Conservation (phyloP, 495 filamentous ascomycete species). For the Astrothelium subdiscretum region DNA sequence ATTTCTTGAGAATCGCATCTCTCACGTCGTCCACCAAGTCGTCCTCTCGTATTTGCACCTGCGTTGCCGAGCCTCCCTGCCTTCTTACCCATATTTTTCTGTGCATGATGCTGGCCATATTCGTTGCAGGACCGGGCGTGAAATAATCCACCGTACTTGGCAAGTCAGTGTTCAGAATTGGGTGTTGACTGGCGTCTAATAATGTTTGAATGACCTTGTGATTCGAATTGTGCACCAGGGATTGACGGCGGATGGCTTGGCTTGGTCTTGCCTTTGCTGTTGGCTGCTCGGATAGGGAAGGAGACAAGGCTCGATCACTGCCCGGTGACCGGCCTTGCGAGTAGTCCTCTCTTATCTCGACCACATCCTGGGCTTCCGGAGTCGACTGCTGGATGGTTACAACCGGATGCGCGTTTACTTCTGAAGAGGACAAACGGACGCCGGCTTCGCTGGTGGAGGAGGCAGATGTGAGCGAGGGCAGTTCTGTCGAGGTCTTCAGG, state of each 20-base stretch:
- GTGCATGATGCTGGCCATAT: slow-evolving; percentile 43
- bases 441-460: slow-evolving; percentile 1
- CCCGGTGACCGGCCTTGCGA: not conserved
- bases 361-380: slow-evolving; percentile 6
- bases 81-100: slow-evolving; percentile 93
- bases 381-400: slow-evolving; percentile 10
- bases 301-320: slow-evolving; percentile 1
- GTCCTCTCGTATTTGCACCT: slow-evolving; percentile 74
- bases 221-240: slow-evolving; percentile 12
- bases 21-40: slow-evolving; percentile 91
- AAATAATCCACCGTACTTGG: slow-evolving; percentile 6
- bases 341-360: not conserved
- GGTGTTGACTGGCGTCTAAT: slow-evolving; percentile 5
- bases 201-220: slow-evolving; percentile 11
- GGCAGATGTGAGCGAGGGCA: not conserved
- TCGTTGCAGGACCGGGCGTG: slow-evolving; percentile 11
- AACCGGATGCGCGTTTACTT: not conserved
- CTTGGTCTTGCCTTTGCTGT: not conserved
- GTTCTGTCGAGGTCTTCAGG: not conserved
- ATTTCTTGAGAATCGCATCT: slow-evolving; percentile 86
- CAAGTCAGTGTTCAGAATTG: not conserved
- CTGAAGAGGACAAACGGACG: not conserved
- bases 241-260: not conserved
- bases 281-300: not conserved
- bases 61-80: slow-evolving; percentile 69